Conservation (phyloP, 495 filamentous ascomycete species). For the Trichoderma reesei region DNA sequence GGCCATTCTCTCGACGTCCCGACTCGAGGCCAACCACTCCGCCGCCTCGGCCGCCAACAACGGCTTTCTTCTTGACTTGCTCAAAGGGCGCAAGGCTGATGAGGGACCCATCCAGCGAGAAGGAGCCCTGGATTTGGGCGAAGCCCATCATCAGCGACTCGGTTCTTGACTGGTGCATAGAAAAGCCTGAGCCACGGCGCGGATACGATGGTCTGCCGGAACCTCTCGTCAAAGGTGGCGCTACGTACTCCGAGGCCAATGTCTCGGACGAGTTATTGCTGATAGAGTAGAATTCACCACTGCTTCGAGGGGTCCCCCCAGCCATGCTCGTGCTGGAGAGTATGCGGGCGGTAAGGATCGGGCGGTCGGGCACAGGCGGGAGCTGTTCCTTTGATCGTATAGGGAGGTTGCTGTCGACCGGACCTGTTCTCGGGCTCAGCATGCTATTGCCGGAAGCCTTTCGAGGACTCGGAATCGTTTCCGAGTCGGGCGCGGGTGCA, state of each 20-base stretch:
- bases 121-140: slow-evolving; percentile 86
- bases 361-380: slow-evolving; percentile 40
- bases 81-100: slow-evolving; percentile 87
- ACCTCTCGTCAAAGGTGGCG: slow-evolving; percentile 42
- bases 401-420: slow-evolving; percentile 13
- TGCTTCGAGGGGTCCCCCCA: slow-evolving; percentile 66
- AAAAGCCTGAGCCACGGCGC: slow-evolving; percentile 53
- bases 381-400: slow-evolving; percentile 24
- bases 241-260: slow-evolving; percentile 79
- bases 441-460: slow-evolving; percentile 22
- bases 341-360: slow-evolving; percentile 54
- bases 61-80: slow-evolving; percentile 88
- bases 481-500: slow-evolving; percentile 33
- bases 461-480: slow-evolving; percentile 6
- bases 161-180: slow-evolving; percentile 33
- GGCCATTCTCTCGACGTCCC: slow-evolving; percentile 60
- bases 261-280: slow-evolving; percentile 94
- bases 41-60: slow-evolving; percentile 76
- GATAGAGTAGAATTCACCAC: slow-evolving; percentile 85
- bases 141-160: slow-evolving; percentile 97
- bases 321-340: slow-evolving; percentile 61
- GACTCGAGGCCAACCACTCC: slow-evolving; percentile 74
- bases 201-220: slow-evolving; percentile 44
- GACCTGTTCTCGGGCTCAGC: slow-evolving; percentile 27
- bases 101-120: slow-evolving; percentile 83